These are phyloP conservation scores for Elsinoe arachidis DNA, from an alignment of 2,329 filamentous ascomycete genomes.

Conservation along the genomic window DNA sequence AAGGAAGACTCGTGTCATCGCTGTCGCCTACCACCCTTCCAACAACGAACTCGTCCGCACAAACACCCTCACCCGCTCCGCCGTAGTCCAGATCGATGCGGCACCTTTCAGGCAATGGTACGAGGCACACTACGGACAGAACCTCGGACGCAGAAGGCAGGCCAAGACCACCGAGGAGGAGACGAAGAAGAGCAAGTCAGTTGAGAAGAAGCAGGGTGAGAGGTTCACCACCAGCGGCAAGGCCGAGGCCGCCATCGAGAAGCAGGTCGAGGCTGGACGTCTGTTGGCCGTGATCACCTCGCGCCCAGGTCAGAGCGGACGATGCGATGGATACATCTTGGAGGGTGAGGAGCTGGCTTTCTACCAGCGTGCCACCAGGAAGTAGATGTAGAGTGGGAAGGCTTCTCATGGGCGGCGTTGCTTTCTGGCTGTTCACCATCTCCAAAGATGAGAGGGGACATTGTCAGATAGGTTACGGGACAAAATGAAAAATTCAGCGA, in stretches of 20 bases:
- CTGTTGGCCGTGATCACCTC: slow-evolving; percentile 88
- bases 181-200: slow-evolving; percentile 86
- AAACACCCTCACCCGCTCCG: slow-evolving; percentile 98
- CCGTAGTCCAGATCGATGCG: slow-evolving; percentile 97
- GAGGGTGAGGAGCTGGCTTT: slow-evolving; percentile 99
- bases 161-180: slow-evolving; percentile 59
- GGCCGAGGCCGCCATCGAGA: slow-evolving; percentile 87
- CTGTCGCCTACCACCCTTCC: slow-evolving; percentile 96
- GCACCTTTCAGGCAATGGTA: slow-evolving; percentile 99
- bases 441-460: neutral
- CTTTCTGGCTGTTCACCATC: neutral
- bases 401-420: slow-evolving; percentile 12
- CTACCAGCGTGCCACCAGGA: slow-evolving; percentile 99
- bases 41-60: slow-evolving; percentile 99
- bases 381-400: slow-evolving; percentile 52
- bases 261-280: slow-evolving; percentile 99
- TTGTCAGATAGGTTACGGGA: slow-evolving; percentile 1
- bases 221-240: slow-evolving; percentile 78
- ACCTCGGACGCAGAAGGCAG: slow-evolving; percentile 82
- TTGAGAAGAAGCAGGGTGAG: slow-evolving; percentile 92
- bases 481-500: slow-evolving; percentile 9
- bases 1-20: slow-evolving; percentile 99
- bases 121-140: slow-evolving; percentile 96
- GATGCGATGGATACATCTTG: slow-evolving; percentile 93
- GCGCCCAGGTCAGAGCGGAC: slow-evolving; percentile 92